These are phyloP conservation scores for Salix brachista DNA, from an alignment of 345 rosid genomes.

Conservation along the genomic window DNA sequence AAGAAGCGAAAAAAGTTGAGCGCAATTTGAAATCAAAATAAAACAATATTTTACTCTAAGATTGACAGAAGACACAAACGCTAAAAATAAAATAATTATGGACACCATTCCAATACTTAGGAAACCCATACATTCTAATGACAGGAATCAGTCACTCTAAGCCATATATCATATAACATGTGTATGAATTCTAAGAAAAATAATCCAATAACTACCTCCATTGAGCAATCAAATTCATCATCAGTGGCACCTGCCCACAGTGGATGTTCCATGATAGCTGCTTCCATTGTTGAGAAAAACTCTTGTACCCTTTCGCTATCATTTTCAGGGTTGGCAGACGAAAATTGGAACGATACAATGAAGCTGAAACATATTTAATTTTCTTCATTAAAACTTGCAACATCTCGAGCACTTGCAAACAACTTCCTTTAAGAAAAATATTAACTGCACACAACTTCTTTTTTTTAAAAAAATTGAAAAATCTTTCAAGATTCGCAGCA, in stretches of 20 bases:
- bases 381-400: neutral
- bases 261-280: conserved; percentile 43
- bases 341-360: conserved; percentile 53
- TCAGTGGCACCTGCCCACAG: conserved; percentile 44
- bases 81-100: neutral
- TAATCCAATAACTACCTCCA: conserved; percentile 34
- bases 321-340: conserved; percentile 40
- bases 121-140: neutral
- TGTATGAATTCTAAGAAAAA: neutral
- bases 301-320: conserved; percentile 53
- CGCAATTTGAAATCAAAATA: neutral
- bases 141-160: neutral
- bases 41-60: neutral
- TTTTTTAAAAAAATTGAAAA: too few relatives aligned
- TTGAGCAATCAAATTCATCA: conserved; percentile 42
- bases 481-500: neutral
- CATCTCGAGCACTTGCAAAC: neutral
- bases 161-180: neutral
- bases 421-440: neutral
- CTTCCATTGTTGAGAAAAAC: conserved; percentile 50
- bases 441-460: neutral
- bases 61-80: neutral
- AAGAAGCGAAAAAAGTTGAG: neutral
- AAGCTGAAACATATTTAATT: conserved; percentile 36
- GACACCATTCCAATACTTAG: neutral